Evolutionary conservation across 2,329 filamentous ascomycete genomes (phyloP), one percentile per base, ranked within the genome.

Genomic region (Gnomoniopsis smithogilvyi): DNA sequence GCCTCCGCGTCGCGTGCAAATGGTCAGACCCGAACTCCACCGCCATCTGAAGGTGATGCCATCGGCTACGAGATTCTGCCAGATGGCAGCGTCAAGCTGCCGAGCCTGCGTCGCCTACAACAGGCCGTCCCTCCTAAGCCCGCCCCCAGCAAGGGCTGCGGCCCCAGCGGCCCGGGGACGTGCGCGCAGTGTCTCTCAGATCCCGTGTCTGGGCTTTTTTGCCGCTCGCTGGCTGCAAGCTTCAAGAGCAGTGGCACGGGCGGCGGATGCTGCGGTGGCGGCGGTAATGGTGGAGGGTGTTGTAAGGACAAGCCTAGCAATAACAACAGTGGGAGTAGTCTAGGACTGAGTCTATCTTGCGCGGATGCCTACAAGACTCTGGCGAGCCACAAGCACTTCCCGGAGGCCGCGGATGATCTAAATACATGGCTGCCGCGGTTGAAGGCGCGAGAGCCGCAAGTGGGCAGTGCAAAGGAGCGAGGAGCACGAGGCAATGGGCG

Each of bases 151-250:
- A 30, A 30, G 26, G 59, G 56, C 3, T 87, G 83, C 60, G 83
- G 89, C 26, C 79, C 83, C 41, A 88, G 88, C 55, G 90, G 89
- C 0, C 91, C 91, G 0, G 91, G 91, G 11, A 90, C 88, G 17
- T 95, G 91, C 69, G 83, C 88, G 3, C 90, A 94, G 74, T 95
- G 91, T 69, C 81, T 88, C 60, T 79, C 85, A 2, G 90, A 94
- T 69, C 90, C 91, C 19, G 88, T 89, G 69, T 91, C 90, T 3
- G 91, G 89, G 1, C 83, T 93, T 41, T 95, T 95, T 77, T 95
- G 91, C 73, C 89, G 91, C 63, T 88, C 90, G 12, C 83, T 94
- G 54, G 89, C 90, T 24, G 90, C 90, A 62, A 88, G 78, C 64
- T 76, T 84, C 61, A 76, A 79, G 60, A 77, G 77, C 61, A 74